Percentiles rank a stretch among this genome's conserved stretches.
phyloP scores from a whole-genome alignment of 805 yeast genomes.

The Yueomyces sinensis region DNA sequence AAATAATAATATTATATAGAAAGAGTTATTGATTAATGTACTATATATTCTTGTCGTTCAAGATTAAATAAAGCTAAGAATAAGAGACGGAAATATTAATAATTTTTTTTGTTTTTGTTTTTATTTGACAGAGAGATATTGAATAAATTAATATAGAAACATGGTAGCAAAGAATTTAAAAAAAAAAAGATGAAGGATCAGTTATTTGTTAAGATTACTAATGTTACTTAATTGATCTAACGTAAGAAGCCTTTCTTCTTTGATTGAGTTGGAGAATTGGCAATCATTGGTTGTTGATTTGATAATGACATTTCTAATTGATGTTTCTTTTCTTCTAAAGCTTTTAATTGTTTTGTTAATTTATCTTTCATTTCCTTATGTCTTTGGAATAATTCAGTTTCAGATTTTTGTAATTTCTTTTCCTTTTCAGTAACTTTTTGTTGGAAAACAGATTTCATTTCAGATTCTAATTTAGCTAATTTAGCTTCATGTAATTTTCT shows the following conservation, averaged over 20 bases:
- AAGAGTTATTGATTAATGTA: too few relatives aligned
- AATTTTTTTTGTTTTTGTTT: too few relatives aligned
- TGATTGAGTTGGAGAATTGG: constrained; percentile 41
- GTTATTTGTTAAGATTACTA: too few relatives aligned
- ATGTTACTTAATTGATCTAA: constrained; percentile 14
- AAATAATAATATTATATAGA: too few relatives aligned
- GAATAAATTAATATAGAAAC: too few relatives aligned
- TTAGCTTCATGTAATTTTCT: constrained; percentile 87
- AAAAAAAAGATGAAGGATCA: too few relatives aligned
- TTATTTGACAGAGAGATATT: too few relatives aligned
- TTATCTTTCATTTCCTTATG: constrained; percentile 97
- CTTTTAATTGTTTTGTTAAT: constrained; percentile 72
- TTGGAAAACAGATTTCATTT: constrained; percentile 93
- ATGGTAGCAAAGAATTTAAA: too few relatives aligned
- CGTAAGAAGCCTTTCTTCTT: constrained; percentile 75
- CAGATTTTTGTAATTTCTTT: constrained; percentile 90
- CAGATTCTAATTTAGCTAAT: constrained; percentile 85
- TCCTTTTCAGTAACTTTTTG: constrained; percentile 95
- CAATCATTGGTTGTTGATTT: constrained; percentile 26
- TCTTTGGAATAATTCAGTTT: constrained; percentile 87
- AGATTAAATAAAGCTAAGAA: too few relatives aligned
- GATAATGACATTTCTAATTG: constrained; percentile 45
- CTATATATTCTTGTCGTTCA: too few relatives aligned
- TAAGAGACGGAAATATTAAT: too few relatives aligned
- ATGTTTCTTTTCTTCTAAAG: constrained; percentile 81